Evolutionary conservation across 768 basidiomycete genomes (phyloP).

Genomic region (Boletus reticuloceps): DNA sequence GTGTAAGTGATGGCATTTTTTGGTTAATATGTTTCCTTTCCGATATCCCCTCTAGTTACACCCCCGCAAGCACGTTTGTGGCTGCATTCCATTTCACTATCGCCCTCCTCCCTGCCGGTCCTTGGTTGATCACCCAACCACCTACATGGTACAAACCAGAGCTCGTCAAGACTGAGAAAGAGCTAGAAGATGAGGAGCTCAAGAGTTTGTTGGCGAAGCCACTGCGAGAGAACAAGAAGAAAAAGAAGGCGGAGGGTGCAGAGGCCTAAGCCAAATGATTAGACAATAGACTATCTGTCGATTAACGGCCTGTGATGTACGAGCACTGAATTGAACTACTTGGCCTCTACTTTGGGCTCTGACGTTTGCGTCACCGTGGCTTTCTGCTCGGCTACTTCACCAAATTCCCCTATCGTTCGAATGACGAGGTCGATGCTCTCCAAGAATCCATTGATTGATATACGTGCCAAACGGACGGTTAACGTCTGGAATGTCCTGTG

Average conservation of each 20-base stretch:
- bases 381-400: constrained; percentile 52
- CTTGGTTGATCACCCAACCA: constrained; percentile 80
- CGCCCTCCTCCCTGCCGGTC: constrained; percentile 87
- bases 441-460: constrained; percentile 82
- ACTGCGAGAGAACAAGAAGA: constrained; percentile 89
- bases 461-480: constrained; percentile 81
- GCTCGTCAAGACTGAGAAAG: constrained; percentile 85
- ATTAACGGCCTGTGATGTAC: constrained; percentile 14
- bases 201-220: constrained; percentile 76
- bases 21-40: neutral
- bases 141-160: constrained; percentile 94
- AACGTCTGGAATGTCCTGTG: constrained; percentile 69
- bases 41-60: constrained; percentile 51
- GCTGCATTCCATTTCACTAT: constrained; percentile 98
- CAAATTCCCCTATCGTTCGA: constrained; percentile 79
- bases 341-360: constrained; percentile 6
- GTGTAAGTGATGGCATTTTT: constrained; percentile 50
- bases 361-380: neutral
- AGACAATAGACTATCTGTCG: constrained; percentile 19
- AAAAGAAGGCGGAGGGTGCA: constrained; percentile 69
- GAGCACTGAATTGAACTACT: constrained; percentile 9
- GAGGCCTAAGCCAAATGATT: constrained; percentile 31
- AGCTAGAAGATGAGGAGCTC: constrained; percentile 83
- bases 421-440: constrained; percentile 87
- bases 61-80: constrained; percentile 78